Base-by-base conservation (phyloP, 768 basidiomycete genomes). In the Amylocystis lapponica region DNA sequence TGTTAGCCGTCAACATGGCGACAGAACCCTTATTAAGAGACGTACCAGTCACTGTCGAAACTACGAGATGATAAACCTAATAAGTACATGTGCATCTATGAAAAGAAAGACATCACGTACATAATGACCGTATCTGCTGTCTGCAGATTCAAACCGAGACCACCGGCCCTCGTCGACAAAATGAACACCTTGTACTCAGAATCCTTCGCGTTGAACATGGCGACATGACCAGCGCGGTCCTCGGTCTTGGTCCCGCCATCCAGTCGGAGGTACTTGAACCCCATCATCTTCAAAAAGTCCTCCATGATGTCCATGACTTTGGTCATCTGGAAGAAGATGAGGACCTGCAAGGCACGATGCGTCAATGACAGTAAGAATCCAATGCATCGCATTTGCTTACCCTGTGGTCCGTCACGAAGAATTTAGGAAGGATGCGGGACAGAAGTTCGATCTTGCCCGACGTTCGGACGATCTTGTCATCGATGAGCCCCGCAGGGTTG, bases 311-410 rank as follows among this genome's bases (percentile, higher is more conserved):
- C 90, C 94, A 98, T 96, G 55, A 97, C 91, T 58, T 92, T 89
- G 13, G 94, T 97, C 96, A 98, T 97, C 66, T 99, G 96, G 83
- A 98, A 98, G 80, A 99, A 98, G 55, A 99, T 97, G 44, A 99
- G 80, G 35, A 95, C 90, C 87, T 92, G 50, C 0, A 35, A 30
- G 20, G 22, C 27, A 4, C 25, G 38, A 31, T 10, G 45, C 26
- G 23, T 6, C 22, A 36, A 43, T 21, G 35, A 39, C 12, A 43
- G n/a, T 38, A 47, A 32, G 32, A 16, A 31, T 40, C 42, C 41
- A 7, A 36, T 45, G 39, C 20, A 35, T 26, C 33, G n/a, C 32
- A 30, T 13, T 12, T 12, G 32, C 77, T 36, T 57, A 89, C 90
- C 59, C 94, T 81, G 68, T 98, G 96, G 4, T 85, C 87, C 5